phyloP scores from a whole-genome alignment of 2,329 filamentous ascomycete genomes.

The Alternaria metachromatica region DNA sequence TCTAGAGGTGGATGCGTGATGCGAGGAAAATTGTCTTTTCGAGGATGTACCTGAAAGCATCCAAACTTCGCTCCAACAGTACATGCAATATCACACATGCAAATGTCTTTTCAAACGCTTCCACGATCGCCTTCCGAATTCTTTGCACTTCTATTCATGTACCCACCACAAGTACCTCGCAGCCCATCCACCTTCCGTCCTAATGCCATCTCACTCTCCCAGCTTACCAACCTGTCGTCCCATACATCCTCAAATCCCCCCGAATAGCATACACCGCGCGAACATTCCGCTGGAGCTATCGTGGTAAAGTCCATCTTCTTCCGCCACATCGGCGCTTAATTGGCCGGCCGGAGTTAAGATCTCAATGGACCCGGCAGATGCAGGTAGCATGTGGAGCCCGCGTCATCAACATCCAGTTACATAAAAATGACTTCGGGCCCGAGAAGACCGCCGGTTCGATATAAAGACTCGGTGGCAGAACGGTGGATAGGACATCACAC shows the following conservation, averaged over 20 bases:
- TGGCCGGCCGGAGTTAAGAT: constrained; percentile 6
- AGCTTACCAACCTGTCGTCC: not conserved
- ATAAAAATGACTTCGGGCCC: constrained; percentile 4
- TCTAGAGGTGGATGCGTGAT: not conserved
- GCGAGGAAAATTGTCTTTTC: accelerated
- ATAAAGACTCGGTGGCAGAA: not conserved
- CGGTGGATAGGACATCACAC: not conserved
- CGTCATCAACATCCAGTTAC: constrained; percentile 6
- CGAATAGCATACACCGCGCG: not conserved
- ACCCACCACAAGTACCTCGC: not conserved
- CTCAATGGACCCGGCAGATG: not conserved
- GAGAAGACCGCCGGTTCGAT: not conserved
- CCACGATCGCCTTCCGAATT: no score
- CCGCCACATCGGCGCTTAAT: not conserved
- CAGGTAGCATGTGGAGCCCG: not conserved
- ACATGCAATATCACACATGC: accelerated
- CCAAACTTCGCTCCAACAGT: accelerated
- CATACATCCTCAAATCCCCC: not conserved
- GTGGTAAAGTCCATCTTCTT: not conserved
- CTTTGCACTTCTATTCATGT: not conserved
- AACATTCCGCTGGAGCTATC: not conserved
- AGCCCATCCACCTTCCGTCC: not conserved
- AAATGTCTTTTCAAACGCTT: no score
- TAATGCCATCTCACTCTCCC: no score
- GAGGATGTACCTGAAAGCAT: not conserved